A percentile compares a stretch with the other conserved stretches of the same genome.
Evolutionary conservation across 1,139 yeast species (phyloP).

Genomic region (Hemisphaericaspora xylofermentans): DNA sequence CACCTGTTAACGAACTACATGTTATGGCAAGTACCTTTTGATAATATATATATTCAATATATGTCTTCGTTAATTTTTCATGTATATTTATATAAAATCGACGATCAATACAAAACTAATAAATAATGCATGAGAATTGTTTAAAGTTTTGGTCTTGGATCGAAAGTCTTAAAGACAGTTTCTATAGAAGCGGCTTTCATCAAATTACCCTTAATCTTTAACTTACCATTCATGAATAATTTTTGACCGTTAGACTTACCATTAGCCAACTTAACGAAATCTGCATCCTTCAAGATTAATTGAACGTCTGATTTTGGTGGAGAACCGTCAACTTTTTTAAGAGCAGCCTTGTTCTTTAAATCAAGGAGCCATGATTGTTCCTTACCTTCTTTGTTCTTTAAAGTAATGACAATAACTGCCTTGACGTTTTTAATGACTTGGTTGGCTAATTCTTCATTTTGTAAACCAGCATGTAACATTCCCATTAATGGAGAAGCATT

Average conservation of each 20-base stretch:
- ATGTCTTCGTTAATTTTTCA: not conserved
- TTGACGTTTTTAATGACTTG: slow-evolving; percentile 53
- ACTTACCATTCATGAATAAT: slow-evolving; percentile 79
- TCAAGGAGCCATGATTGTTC: slow-evolving; percentile 71
- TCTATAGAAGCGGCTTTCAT: slow-evolving; percentile 86
- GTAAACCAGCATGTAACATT: slow-evolving; percentile 41
- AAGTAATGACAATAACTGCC: slow-evolving; percentile 65
- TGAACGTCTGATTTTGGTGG: slow-evolving; percentile 66
- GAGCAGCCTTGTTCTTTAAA: slow-evolving; percentile 61
- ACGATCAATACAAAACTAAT: not conserved
- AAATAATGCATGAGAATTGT: slow-evolving; percentile 1
- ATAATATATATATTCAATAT: no score
- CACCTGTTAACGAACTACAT: no score
- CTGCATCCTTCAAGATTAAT: slow-evolving; percentile 61
- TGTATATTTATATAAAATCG: not conserved
- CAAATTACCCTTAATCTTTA: slow-evolving; percentile 85
- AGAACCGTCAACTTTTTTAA: slow-evolving; percentile 49
- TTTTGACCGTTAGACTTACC: slow-evolving; percentile 86
- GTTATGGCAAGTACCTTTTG: no score
- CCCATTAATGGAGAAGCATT: slow-evolving; percentile 48
- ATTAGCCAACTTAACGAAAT: slow-evolving; percentile 65
- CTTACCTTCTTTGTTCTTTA: slow-evolving; percentile 67
- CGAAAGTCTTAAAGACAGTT: slow-evolving; percentile 65
- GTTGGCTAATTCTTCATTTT: slow-evolving; percentile 37
- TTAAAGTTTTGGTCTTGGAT: slow-evolving; percentile 52